These are phyloP conservation scores for Blastobotrys capitulatus DNA, from an alignment of 1,139 yeast genomes.

Conservation along the genomic window DNA sequence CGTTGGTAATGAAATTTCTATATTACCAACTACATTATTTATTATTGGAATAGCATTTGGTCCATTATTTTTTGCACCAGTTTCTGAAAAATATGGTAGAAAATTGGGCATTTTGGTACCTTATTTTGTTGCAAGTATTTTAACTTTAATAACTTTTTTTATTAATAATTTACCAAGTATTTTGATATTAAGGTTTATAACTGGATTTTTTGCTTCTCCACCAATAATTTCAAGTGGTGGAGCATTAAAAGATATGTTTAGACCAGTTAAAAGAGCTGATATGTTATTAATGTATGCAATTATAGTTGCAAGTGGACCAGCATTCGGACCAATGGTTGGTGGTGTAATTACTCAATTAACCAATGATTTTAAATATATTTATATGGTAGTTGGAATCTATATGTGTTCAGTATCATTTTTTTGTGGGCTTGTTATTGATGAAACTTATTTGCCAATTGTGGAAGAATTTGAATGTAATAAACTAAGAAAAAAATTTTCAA, in stretches of 20 bases:
- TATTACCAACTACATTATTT: conserved; percentile 16
- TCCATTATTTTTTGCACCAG: conserved; percentile 17
- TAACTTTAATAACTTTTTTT: conserved; percentile 10
- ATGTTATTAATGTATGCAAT: conserved; percentile 17
- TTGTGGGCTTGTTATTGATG: conserved; percentile 8
- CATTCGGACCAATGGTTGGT: conserved; percentile 20
- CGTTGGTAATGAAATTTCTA: conserved; percentile 12
- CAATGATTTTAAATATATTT: conserved; percentile 12
- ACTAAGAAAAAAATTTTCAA: conserved; percentile 6
- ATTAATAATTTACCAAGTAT: conserved; percentile 10
- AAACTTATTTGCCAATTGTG: conserved; percentile 13
- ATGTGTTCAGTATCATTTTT: conserved; percentile 4
- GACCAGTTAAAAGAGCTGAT: conserved; percentile 16
- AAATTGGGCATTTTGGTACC: conserved; percentile 14
- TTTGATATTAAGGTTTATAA: conserved; percentile 14
- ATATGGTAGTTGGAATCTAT: conserved; percentile 12
- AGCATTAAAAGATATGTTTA: conserved; percentile 19
- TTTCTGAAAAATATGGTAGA: conserved; percentile 18
- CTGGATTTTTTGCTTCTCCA: conserved; percentile 18
- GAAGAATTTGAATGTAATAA: conserved; percentile 10
- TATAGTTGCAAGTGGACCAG: conserved; percentile 19
- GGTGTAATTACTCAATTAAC: conserved; percentile 11
- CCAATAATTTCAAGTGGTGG: conserved; percentile 20
- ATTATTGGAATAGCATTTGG: conserved; percentile 18
- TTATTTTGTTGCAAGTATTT: conserved; percentile 10